phyloP scores from a whole-genome alignment of 2,329 filamentous ascomycete genomes.

The Diplocarpon mali region DNA sequence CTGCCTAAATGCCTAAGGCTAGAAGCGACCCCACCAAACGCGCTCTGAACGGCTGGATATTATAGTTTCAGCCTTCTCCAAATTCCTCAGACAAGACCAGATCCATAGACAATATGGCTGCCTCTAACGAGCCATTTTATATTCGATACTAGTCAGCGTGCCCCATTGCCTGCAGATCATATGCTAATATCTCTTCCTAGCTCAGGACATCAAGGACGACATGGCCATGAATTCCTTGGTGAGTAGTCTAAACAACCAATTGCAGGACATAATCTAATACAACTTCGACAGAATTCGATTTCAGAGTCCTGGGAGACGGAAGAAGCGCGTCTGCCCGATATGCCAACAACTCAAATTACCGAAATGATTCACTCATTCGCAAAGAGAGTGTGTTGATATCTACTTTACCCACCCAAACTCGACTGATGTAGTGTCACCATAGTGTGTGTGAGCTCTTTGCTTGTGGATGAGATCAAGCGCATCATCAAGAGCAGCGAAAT shows the following conservation, averaged over 20 bases:
- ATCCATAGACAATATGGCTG: conserved; percentile 21
- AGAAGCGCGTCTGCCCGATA: conserved; percentile 90
- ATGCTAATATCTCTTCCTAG: conserved; percentile 36
- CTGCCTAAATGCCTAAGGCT: conserved; percentile 8
- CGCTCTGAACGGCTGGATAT: neutral
- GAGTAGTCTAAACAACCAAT: conserved; percentile 17
- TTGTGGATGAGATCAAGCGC: conserved; percentile 90
- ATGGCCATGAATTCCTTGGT: conserved; percentile 98
- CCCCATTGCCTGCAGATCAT: neutral
- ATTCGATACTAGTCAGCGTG: conserved; percentile 83
- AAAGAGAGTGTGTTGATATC: conserved; percentile 76
- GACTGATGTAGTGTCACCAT: conserved; percentile 11
- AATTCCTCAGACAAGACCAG: neutral
- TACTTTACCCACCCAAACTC: neutral
- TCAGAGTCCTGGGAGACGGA: conserved; percentile 83
- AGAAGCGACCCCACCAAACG: conserved; percentile 3
- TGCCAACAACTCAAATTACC: conserved; percentile 98
- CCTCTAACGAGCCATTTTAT: conserved; percentile 69
- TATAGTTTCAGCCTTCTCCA: conserved; percentile 18
- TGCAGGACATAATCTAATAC: conserved; percentile 9
- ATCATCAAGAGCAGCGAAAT: conserved; percentile 98
- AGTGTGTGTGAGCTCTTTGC: conserved; percentile 92
- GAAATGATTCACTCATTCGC: conserved; percentile 94
- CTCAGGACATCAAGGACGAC: conserved; percentile 93
- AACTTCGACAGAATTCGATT: conserved; percentile 71